Conservation (phyloP, 192 early-diverging fungal species). For the Coemansia javaensis region DNA sequence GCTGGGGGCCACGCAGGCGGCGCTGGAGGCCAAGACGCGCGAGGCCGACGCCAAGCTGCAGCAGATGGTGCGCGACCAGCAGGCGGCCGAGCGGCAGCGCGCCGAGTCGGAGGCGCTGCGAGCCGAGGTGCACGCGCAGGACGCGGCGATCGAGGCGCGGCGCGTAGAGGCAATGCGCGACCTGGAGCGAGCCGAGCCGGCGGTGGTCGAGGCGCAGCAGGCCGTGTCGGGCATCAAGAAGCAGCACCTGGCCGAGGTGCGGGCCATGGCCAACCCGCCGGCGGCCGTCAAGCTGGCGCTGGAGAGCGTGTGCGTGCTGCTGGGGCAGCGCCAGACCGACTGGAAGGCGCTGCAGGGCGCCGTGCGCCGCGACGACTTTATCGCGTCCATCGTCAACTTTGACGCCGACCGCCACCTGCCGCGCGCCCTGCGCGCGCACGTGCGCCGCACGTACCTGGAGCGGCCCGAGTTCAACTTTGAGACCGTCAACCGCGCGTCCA, state of each 20-base stretch:
- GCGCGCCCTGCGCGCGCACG: conserved; percentile 67
- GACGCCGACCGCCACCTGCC: conserved; percentile 85
- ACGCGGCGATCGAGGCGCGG: conserved; percentile 71
- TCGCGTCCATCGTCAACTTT: conserved; percentile 92
- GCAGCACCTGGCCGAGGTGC: conserved; percentile 93
- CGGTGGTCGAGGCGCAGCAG: conserved; percentile 89
- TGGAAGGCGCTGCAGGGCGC: conserved; percentile 92
- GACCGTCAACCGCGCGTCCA: conserved; percentile 90
- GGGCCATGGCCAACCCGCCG: conserved; percentile 96
- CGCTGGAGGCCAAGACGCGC: conserved; percentile 79
- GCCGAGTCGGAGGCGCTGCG: conserved; percentile 74
- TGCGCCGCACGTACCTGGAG: conserved; percentile 71
- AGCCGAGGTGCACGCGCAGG: conserved; percentile 66
- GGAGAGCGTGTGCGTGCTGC: conserved; percentile 93
- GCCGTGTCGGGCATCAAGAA: conserved; percentile 94
- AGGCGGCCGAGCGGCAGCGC: conserved; percentile 89
- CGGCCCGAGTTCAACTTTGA: conserved; percentile 93
- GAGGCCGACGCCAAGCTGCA: conserved; percentile 95
- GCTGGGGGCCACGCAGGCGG: conserved; percentile 78
- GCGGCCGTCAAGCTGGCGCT: conserved; percentile 93
- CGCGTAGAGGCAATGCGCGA: conserved; percentile 77
- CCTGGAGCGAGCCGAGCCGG: conserved; percentile 94
- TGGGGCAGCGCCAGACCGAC: conserved; percentile 76
- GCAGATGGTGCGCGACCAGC: conserved; percentile 91
- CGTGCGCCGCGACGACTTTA: conserved; percentile 95